Percentiles rank a stretch among this genome's conserved stretches.
phyloP scores from a whole-genome alignment of 805 yeast species.

The Spathaspora boniae region DNA sequence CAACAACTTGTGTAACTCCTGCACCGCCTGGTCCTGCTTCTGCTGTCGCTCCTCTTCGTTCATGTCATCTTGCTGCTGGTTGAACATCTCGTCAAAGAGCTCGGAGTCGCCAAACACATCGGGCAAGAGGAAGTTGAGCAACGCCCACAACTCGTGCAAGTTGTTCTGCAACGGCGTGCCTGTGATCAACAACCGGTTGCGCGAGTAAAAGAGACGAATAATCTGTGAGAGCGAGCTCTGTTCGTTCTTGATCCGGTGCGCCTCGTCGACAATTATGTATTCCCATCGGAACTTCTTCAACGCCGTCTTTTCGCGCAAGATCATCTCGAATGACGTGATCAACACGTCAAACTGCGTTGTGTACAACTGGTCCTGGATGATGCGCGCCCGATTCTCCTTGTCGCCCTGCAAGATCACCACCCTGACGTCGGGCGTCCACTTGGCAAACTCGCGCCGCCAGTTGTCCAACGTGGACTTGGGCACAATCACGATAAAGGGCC shows the following conservation, averaged over 20 bases:
- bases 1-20: constrained; percentile 82
- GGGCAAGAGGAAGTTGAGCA: constrained; percentile 83
- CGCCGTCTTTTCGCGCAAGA: constrained; percentile 78
- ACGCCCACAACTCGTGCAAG: constrained; percentile 94
- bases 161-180: constrained; percentile 97
- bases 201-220: constrained; percentile 81
- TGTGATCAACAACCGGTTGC: constrained; percentile 80
- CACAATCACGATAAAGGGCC: constrained; percentile 88
- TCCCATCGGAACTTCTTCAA: constrained; percentile 88
- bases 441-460: constrained; percentile 92
- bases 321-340: constrained; percentile 90
- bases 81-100: constrained; percentile 92
- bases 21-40: constrained; percentile 74
- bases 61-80: constrained; percentile 40
- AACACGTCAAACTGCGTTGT: constrained; percentile 84
- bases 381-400: constrained; percentile 68
- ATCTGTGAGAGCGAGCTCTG: constrained; percentile 90
- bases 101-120: constrained; percentile 93
- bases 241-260: constrained; percentile 94
- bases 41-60: constrained; percentile 28
- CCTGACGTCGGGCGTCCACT: constrained; percentile 94
- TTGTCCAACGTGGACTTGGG: constrained; percentile 95
- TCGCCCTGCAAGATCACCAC: constrained; percentile 84
- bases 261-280: constrained; percentile 91
- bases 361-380: constrained; percentile 58